A percentile compares a stretch with the other conserved stretches of the same genome.
phyloP scores from a whole-genome alignment of 805 yeast species.

The Lachancea lanzarotensis region DNA sequence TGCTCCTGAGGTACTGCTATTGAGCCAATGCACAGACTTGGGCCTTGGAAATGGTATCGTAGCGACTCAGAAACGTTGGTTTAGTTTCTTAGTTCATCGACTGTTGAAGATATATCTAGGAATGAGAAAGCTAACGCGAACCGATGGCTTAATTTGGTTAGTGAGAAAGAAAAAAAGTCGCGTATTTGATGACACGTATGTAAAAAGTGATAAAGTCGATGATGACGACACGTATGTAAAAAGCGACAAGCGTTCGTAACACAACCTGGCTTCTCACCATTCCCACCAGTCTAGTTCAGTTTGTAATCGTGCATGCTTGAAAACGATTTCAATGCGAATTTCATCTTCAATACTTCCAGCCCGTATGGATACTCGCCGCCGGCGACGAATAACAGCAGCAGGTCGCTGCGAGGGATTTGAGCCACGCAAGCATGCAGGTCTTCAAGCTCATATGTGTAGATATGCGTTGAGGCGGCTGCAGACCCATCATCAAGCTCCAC shows the following conservation, averaged over 20 bases:
- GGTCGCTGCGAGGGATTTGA: conserved; percentile 26
- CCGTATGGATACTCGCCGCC: conserved; percentile 27
- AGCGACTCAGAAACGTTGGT: too few relatives aligned
- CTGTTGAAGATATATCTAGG: too few relatives aligned
- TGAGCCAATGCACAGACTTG: too few relatives aligned
- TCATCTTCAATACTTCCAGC: conserved; percentile 26
- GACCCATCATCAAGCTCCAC: conserved; percentile 5
- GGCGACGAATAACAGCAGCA: conserved; percentile 25
- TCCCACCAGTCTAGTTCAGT: conserved; percentile 20
- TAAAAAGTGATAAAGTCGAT: too few relatives aligned
- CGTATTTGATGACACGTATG: too few relatives aligned
- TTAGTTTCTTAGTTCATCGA: too few relatives aligned
- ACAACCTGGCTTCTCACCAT: background rate
- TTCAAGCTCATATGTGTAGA: conserved; percentile 31
- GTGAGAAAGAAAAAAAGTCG: too few relatives aligned
- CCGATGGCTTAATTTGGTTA: too few relatives aligned
- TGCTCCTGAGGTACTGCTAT: too few relatives aligned
- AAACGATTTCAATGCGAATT: conserved; percentile 20
- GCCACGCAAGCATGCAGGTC: conserved; percentile 28
- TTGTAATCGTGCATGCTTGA: conserved; percentile 23
- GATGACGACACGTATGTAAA: too few relatives aligned
- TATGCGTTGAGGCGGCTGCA: conserved; percentile 17
- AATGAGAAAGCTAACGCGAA: too few relatives aligned
- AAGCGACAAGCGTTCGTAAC: background rate
- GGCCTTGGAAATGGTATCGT: too few relatives aligned